phyloP scores from a whole-genome alignment of 257 asterid genomes.

The Capsicum rhomboideum region DNA sequence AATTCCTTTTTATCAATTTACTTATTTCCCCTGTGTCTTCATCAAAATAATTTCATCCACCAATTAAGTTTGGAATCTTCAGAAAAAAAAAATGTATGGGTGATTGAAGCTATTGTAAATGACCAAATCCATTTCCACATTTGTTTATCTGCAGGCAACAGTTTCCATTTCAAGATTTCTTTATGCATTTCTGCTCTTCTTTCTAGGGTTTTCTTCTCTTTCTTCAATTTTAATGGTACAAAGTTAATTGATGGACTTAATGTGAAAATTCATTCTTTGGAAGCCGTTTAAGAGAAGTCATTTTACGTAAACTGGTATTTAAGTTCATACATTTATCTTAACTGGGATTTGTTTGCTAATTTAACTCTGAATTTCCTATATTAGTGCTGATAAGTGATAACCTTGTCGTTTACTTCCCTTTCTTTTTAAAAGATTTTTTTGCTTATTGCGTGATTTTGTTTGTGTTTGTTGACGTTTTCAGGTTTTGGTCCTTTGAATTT shows the following conservation, averaged over 20 bases:
- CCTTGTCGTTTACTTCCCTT: not conserved
- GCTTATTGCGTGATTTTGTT: not conserved
- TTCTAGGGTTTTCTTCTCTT: not conserved
- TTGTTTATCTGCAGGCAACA: not conserved
- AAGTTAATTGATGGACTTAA: not conserved
- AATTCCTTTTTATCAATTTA: not conserved
- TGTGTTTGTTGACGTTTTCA: not conserved
- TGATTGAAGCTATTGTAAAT: not conserved
- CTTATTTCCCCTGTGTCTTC: not conserved
- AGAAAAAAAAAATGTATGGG: not conserved
- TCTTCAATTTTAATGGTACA: not conserved
- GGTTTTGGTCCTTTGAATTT: constrained; percentile 5
- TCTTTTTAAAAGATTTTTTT: not conserved
- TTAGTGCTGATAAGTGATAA: not conserved
- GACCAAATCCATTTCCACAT: not conserved
- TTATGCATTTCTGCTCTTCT: not conserved
- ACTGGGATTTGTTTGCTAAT: not conserved
- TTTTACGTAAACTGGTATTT: not conserved
- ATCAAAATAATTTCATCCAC: not conserved
- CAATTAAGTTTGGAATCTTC: not conserved
- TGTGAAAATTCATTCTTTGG: not conserved
- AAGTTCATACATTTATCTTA: not conserved
- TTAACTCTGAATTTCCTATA: not conserved
- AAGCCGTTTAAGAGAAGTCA: not conserved
- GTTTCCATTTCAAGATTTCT: not conserved